These are phyloP conservation scores for Exophiala sp. DNA, from an alignment of 2,329 filamentous ascomycete genomes.

Conservation along the genomic window DNA sequence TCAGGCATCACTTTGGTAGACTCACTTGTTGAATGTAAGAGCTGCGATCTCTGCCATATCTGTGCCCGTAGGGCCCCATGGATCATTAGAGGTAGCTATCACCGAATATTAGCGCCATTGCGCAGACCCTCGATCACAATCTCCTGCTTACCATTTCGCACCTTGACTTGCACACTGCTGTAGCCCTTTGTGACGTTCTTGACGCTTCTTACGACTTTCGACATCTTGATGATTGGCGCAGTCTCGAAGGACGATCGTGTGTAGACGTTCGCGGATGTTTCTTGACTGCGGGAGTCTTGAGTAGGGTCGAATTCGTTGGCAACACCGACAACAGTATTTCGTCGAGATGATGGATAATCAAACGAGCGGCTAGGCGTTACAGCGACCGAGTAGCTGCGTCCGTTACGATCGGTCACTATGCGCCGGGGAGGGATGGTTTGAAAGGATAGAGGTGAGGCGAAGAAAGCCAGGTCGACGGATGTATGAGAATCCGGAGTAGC, in stretches of 20 bases:
- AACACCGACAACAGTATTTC: constrained; percentile 22
- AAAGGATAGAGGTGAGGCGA: constrained; percentile 26
- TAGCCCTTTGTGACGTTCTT: constrained; percentile 99
- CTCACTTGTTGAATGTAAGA: constrained; percentile 93
- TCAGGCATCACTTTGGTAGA: not conserved
- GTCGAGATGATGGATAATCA: constrained; percentile 17
- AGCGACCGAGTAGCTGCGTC: constrained; percentile 25
- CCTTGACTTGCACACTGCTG: constrained; percentile 93
- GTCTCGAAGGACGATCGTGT: constrained; percentile 21
- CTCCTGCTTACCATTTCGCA: constrained; percentile 76
- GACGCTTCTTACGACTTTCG: constrained; percentile 92
- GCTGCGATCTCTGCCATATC: constrained; percentile 99
- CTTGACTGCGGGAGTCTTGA: constrained; percentile 10
- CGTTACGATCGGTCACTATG: constrained; percentile 25
- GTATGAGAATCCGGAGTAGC: constrained; percentile 10
- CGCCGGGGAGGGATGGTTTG: constrained; percentile 21
- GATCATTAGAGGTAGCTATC: constrained; percentile 93
- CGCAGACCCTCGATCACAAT: not conserved
- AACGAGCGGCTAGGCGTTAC: constrained; percentile 25
- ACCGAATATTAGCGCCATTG: not conserved
- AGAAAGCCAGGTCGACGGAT: constrained; percentile 25
- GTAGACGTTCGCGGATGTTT: constrained; percentile 16
- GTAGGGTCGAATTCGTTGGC: constrained; percentile 17
- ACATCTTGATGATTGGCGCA: constrained; percentile 58
- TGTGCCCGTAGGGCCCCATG: constrained; percentile 95